Conservation (phyloP, 2,329 filamentous ascomycete species). For the Aureobasidium sp. region DNA sequence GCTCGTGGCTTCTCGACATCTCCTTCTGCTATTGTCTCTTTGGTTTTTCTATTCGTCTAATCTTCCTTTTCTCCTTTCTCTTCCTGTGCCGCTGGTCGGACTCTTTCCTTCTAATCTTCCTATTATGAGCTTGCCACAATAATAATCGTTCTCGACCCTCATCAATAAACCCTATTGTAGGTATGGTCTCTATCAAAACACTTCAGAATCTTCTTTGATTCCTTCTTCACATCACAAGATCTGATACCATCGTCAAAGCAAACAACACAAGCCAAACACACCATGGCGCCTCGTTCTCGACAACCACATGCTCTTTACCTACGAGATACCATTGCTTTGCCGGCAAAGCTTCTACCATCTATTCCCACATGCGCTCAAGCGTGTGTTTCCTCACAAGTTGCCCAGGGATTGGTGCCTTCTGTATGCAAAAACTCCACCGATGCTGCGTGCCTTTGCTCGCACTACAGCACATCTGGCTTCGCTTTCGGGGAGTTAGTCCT, state of each 20-base stretch:
- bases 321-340: conserved; percentile 4
- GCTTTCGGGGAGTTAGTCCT: conserved; percentile 26
- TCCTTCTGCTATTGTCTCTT: conserved; percentile 2
- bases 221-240: neutral
- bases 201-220: neutral
- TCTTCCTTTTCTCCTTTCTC: neutral
- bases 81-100: conserved; percentile 10
- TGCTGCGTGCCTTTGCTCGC: conserved; percentile 23
- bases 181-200: neutral
- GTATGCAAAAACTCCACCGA: conserved; percentile 16
- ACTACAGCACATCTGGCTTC: conserved; percentile 24
- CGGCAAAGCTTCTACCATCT: conserved; percentile 3
- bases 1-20: conserved; percentile 2
- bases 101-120: neutral
- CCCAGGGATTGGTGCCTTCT: conserved; percentile 16
- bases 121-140: conserved; percentile 4
- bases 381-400: conserved; percentile 22
- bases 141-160: neutral
- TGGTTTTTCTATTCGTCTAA: neutral
- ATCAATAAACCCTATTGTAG: neutral
- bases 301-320: neutral
- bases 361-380: conserved; percentile 24
- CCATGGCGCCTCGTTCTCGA: neutral
- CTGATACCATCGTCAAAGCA: neutral
- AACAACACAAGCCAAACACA: neutral